These are phyloP conservation scores for Aspergillus arachidicola DNA, from an alignment of 2,329 filamentous ascomycete genomes.

Conservation along the genomic window DNA sequence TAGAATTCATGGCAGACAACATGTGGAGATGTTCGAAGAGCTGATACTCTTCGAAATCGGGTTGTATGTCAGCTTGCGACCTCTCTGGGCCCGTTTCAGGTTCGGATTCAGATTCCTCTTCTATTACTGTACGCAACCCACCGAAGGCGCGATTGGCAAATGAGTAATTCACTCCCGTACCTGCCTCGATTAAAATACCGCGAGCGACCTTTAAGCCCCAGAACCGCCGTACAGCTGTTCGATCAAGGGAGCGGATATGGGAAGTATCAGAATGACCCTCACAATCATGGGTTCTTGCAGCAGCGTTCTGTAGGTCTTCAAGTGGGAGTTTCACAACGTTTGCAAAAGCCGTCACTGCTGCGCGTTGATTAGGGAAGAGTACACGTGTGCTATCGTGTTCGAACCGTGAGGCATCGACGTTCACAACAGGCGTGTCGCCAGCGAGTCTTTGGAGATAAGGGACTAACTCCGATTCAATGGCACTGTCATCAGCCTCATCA, in stretches of 20 bases:
- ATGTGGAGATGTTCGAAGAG: slow-evolving; percentile 30
- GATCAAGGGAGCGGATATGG: slow-evolving; percentile 36
- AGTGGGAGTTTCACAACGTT: slow-evolving; percentile 57
- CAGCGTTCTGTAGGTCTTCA: slow-evolving; percentile 50
- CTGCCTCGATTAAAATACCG: slow-evolving; percentile 61
- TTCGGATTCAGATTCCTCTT: slow-evolving; percentile 33
- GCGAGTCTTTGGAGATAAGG: slow-evolving; percentile 62
- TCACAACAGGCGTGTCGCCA: slow-evolving; percentile 52
- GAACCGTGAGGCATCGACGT: slow-evolving; percentile 62
- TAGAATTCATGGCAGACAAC: neutral
- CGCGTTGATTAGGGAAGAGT: slow-evolving; percentile 56
- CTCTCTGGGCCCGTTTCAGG: slow-evolving; percentile 47
- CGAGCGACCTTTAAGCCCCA: slow-evolving; percentile 64
- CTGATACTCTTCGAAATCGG: slow-evolving; percentile 49
- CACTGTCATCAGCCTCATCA: slow-evolving; percentile 51
- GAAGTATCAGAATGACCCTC: slow-evolving; percentile 21
- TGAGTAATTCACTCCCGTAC: slow-evolving; percentile 57
- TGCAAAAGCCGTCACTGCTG: slow-evolving; percentile 60
- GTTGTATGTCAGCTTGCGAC: slow-evolving; percentile 52
- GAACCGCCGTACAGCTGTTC: slow-evolving; percentile 45
- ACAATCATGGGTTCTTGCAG: slow-evolving; percentile 29
- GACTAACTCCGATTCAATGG: slow-evolving; percentile 60
- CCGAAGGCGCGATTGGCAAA: slow-evolving; percentile 65
- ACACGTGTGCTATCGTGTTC: slow-evolving; percentile 57
- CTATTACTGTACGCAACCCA: slow-evolving; percentile 53